Base-by-base conservation (phyloP, 345 rosid species). In the Abelmoschus esculentus region DNA sequence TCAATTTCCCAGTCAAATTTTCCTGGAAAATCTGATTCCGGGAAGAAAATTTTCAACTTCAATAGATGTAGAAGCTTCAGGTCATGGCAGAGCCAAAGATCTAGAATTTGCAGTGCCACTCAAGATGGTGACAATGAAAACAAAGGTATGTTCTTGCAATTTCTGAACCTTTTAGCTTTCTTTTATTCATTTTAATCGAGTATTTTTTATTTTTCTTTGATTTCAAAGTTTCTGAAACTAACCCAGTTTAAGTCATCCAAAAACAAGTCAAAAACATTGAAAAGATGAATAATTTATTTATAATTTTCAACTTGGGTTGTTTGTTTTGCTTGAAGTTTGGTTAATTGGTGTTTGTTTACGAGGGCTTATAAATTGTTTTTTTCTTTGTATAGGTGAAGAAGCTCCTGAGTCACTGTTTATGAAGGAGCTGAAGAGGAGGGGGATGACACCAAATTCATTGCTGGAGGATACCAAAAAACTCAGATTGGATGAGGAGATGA, bases 381-480 rank as follows among this genome's bases (percentile, higher is more conserved):
- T 3, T 3, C 31, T 70, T 56, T 9, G 55, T 49, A 17, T 36
- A 95, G 97, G 96, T 60, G 97, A 91, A 69, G 99, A 91, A 61
- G 90, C 96, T 36, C 88, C 99, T 2, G 99, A 95, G 61, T 95
- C 99, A 3, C 83, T 90, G 75, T 95, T 95, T 64, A 84, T 91
- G 93, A 95, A 95, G 84, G 99, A 95, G 61, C 63, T 95, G 72
- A 90, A 83, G 83, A 87, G 89, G 76, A 83, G 99, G 79, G 97
- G 97, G 18, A 91, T 95, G 97, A 85, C 85, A 67, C 96, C 96
- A 34, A 82, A 90, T 73, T 89, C 97, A 5, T 80, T 88, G 87
- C 86, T 90, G 32, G 96, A 95, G 78, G 97, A 87, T 63, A 76
- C 83, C 14, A 80, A 74, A 59, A 73, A 67, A 61, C 49, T 74